A percentile compares a stretch with the other conserved stretches of the same genome.
These are phyloP conservation scores for Pseudogymnoascus sp. DNA, from an alignment of 2,329 filamentous ascomycete genomes.

Conservation along the genomic window DNA sequence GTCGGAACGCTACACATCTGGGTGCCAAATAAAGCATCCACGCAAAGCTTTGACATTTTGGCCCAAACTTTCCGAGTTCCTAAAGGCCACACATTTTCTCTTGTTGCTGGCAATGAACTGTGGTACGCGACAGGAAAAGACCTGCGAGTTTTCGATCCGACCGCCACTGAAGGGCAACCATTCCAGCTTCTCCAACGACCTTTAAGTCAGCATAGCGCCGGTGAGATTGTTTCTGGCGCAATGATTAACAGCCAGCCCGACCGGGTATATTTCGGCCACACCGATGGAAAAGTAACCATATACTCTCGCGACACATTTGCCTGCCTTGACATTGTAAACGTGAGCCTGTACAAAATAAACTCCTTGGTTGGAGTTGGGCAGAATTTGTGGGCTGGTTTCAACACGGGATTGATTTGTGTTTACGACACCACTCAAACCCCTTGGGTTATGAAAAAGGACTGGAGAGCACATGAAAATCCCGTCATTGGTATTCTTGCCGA, in stretches of 20 bases:
- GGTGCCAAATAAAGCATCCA: conserved; percentile 65
- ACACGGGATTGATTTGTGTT: conserved; percentile 86
- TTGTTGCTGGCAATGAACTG: conserved; percentile 74
- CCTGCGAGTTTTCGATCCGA: conserved; percentile 74
- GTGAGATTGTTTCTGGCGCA: conserved; percentile 81
- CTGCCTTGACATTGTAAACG: conserved; percentile 72
- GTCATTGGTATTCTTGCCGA: conserved; percentile 74
- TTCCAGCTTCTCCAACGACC: conserved; percentile 71
- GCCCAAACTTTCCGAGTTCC: conserved; percentile 68
- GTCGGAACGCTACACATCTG: conserved; percentile 80
- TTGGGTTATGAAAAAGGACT: conserved; percentile 90
- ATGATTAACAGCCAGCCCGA: conserved; percentile 67
- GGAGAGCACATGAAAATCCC: conserved; percentile 81
- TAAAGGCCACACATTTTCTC: conserved; percentile 77
- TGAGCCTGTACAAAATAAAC: conserved; percentile 95
- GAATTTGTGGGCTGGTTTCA: conserved; percentile 88
- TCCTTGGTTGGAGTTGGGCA: conserved; percentile 72
- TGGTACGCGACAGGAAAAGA: conserved; percentile 89
- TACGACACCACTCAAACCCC: conserved; percentile 79
- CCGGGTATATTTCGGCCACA: conserved; percentile 82
- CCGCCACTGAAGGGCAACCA: conserved; percentile 53
- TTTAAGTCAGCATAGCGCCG: conserved; percentile 63
- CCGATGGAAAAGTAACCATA: conserved; percentile 90
- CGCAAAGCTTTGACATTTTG: conserved; percentile 68
- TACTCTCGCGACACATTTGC: conserved; percentile 70